phyloP scores from a whole-genome alignment of 371 early-diverging fungal genomes.

The Dentiscutata heterogama region DNA sequence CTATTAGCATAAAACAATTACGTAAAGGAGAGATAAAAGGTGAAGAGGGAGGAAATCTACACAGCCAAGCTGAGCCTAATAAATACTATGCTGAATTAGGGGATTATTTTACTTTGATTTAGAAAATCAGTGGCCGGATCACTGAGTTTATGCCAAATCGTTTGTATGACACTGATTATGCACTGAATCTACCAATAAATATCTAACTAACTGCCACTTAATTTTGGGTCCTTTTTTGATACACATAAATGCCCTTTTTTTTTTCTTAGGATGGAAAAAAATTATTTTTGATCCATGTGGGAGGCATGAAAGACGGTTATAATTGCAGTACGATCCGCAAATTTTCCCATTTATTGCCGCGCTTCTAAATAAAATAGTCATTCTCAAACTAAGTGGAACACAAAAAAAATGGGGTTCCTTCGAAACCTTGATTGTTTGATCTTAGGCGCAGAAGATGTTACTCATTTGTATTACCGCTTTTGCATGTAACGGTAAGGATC shows the following conservation, averaged over 20 bases:
- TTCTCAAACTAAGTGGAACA: no score
- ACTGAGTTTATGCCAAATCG: background rate
- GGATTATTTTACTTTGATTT: background rate
- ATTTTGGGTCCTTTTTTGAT: background rate
- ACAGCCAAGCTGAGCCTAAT: conserved; percentile 14
- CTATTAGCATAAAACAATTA: conserved; percentile 37
- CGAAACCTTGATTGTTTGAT: no score
- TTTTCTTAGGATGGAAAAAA: background rate
- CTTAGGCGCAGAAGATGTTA: no score
- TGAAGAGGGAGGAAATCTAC: conserved; percentile 17
- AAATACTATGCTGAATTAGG: background rate
- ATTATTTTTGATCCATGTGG: no score
- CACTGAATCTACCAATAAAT: background rate
- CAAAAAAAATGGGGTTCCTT: no score
- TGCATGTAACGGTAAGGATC: no score
- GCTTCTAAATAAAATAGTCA: no score
- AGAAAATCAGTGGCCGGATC: conserved; percentile 17
- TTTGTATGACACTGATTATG: no score
- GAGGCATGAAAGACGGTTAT: no score
- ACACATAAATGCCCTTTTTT: conserved; percentile 6
- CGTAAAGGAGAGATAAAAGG: conserved; percentile 40
- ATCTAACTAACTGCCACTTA: background rate
- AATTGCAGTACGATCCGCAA: no score
- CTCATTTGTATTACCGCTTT: no score
- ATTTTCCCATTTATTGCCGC: no score